phyloP scores from a whole-genome alignment of 169 alveolate genomes.

The Eimeria nieschulzi region DNA sequence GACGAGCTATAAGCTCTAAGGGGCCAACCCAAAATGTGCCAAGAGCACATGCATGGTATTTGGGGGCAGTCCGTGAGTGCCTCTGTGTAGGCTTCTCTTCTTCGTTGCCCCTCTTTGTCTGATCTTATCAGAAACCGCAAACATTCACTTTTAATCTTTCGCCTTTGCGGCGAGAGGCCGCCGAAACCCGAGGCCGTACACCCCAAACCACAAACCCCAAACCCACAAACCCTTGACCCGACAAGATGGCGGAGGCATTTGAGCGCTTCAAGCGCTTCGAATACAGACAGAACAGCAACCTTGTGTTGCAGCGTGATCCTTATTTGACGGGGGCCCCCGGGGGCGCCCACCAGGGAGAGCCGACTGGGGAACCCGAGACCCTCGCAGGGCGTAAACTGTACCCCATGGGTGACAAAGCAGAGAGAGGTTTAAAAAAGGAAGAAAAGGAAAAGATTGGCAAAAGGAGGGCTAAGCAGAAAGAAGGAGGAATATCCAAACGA shows the following conservation, averaged over 20 bases:
- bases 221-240: neutral
- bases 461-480: conserved; percentile 67
- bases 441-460: conserved; percentile 76
- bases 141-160: neutral
- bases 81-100: conserved; percentile 40
- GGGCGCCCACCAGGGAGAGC: conserved; percentile 82
- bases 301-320: conserved; percentile 81
- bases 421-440: conserved; percentile 76
- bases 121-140: neutral
- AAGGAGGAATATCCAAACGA: conserved; percentile 77
- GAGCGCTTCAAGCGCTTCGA: conserved; percentile 93
- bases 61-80: conserved; percentile 64
- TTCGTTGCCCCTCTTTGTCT: conserved; percentile 14
- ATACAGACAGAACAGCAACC: conserved; percentile 85
- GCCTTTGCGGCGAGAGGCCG: conserved; percentile 26
- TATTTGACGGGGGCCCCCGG: conserved; percentile 72
- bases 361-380: conserved; percentile 98
- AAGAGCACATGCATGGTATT: conserved; percentile 35
- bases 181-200: neutral
- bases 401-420: conserved; percentile 95
- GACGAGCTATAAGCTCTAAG: neutral
- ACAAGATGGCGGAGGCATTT: conserved; percentile 93
- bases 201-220: neutral
- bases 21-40: conserved; percentile 33
- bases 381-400: conserved; percentile 90